Percentiles rank a stretch among this genome's conserved stretches.
Conservation (phyloP, 2,329 filamentous ascomycete genomes). For the Aspergillus latus region DNA sequence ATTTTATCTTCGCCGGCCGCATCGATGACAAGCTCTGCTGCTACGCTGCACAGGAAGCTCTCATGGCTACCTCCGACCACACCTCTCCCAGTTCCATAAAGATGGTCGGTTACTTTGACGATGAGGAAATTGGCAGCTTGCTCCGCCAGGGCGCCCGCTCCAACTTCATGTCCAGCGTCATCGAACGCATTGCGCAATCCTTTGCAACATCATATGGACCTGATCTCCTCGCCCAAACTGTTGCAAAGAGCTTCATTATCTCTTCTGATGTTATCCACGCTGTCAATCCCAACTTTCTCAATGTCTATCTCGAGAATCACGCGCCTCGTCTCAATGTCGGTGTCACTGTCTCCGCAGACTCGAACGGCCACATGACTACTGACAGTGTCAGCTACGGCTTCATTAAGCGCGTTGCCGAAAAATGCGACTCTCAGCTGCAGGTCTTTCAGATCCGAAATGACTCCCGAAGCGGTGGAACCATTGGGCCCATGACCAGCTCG, state of each 20-base stretch:
- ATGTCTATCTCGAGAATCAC: slow-evolving; percentile 80
- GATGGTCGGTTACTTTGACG: slow-evolving; percentile 90
- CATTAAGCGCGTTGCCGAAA: slow-evolving; percentile 73
- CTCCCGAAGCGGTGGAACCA: slow-evolving; percentile 81
- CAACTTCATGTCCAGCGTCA: slow-evolving; percentile 79
- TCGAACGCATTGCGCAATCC: slow-evolving; percentile 75
- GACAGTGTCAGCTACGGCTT: slow-evolving; percentile 82
- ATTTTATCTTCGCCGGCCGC: slow-evolving; percentile 91
- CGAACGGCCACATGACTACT: slow-evolving; percentile 95
- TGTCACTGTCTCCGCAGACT: slow-evolving; percentile 74
- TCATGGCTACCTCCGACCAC: slow-evolving; percentile 64
- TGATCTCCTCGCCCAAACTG: slow-evolving; percentile 72
- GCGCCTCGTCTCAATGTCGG: slow-evolving; percentile 86
- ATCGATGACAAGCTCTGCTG: slow-evolving; percentile 98
- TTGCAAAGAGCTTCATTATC: slow-evolving; percentile 87
- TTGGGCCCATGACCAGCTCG: slow-evolving; percentile 85
- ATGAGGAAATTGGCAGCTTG: slow-evolving; percentile 92
- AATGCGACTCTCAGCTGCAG: slow-evolving; percentile 70
- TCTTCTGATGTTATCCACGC: slow-evolving; percentile 93
- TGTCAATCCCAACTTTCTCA: slow-evolving; percentile 89
- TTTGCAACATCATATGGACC: slow-evolving; percentile 52
- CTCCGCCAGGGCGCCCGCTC: slow-evolving; percentile 85
- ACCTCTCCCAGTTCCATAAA: slow-evolving; percentile 67
- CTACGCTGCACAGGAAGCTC: slow-evolving; percentile 81
- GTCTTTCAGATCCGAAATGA: slow-evolving; percentile 96